Percentiles rank a stretch among this genome's conserved stretches.
Evolutionary conservation across 2,329 filamentous ascomycete species (phyloP).

Genomic region (Penicillium sp.): DNA sequence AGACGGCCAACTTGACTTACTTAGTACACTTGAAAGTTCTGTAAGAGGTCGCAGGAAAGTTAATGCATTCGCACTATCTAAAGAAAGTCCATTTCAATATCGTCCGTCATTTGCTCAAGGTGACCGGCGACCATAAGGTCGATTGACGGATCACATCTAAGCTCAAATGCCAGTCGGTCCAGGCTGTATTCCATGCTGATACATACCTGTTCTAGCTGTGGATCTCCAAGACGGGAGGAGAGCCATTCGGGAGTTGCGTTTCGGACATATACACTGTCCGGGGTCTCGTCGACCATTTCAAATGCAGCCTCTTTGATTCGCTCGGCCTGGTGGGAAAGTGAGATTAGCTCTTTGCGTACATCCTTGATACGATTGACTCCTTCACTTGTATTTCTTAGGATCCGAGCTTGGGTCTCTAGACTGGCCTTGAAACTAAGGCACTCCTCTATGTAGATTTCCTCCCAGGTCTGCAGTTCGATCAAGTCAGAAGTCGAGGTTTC

Average conservation of each 20-base stretch:
- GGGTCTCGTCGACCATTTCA: background rate
- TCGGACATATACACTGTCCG: background rate
- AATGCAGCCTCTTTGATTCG: background rate
- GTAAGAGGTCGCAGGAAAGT: too few species aligned
- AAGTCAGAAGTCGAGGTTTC: background rate
- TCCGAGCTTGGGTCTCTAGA: background rate
- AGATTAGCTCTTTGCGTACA: background rate
- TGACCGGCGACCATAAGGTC: background rate
- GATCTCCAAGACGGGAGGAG: background rate
- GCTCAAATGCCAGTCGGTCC: background rate
- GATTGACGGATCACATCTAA: background rate
- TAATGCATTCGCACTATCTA: background rate
- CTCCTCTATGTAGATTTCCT: background rate
- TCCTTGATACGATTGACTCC: background rate
- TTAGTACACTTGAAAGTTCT: background rate
- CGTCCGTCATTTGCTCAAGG: background rate
- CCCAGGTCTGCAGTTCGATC: background rate
- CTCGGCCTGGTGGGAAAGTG: background rate
- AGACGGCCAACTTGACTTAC: background rate
- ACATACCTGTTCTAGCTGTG: background rate
- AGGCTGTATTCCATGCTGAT: background rate
- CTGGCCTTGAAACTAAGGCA: background rate
- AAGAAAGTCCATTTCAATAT: conserved; percentile 1
- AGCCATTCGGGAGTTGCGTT: background rate
- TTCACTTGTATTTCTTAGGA: background rate